These are phyloP conservation scores for Leishmania lainsoni DNA, from an alignment of 208 protist genomes.

Conservation along the genomic window DNA sequence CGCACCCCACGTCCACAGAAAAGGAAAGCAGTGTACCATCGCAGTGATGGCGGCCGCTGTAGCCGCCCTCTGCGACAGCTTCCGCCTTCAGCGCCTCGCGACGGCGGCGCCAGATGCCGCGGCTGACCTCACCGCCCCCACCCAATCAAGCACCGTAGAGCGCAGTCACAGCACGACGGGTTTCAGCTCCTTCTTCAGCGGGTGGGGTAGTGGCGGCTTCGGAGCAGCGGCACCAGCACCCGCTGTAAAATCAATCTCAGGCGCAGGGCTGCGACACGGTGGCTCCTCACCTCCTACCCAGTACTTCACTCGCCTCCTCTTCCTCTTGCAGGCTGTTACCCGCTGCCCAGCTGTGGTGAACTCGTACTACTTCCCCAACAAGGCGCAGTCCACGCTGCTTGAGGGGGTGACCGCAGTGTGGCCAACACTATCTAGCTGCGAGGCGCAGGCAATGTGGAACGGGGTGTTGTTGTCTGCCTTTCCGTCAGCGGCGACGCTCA, in stretches of 20 bases:
- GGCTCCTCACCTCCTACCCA: background rate
- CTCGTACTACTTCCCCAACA: conserved; percentile 73
- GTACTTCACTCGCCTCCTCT: conserved; percentile 28
- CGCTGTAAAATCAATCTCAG: background rate
- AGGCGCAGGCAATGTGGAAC: conserved; percentile 36
- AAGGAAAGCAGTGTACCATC: conserved; percentile 48
- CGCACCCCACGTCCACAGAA: conserved; percentile 29
- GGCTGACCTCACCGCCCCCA: background rate
- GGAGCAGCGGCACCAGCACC: no score
- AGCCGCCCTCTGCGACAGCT: conserved; percentile 56
- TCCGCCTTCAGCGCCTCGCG: conserved; percentile 37
- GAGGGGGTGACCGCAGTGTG: conserved; percentile 55
- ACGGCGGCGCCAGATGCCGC: background rate
- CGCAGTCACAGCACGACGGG: background rate
- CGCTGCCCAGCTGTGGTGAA: conserved; percentile 33
- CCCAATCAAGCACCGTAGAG: background rate
- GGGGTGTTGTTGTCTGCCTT: conserved; percentile 53
- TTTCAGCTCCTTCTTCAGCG: conserved; percentile 22
- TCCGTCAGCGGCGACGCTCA: conserved; percentile 31
- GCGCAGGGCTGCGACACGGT: conserved; percentile 1
- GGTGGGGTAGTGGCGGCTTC: conserved; percentile 2
- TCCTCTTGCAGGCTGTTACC: conserved; percentile 24
- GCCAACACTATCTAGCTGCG: conserved; percentile 41
- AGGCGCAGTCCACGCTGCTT: conserved; percentile 60
- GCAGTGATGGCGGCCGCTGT: conserved; percentile 52